Base-by-base conservation (phyloP, 192 early-diverging fungal species). In the Coemansia guatemalensis region DNA sequence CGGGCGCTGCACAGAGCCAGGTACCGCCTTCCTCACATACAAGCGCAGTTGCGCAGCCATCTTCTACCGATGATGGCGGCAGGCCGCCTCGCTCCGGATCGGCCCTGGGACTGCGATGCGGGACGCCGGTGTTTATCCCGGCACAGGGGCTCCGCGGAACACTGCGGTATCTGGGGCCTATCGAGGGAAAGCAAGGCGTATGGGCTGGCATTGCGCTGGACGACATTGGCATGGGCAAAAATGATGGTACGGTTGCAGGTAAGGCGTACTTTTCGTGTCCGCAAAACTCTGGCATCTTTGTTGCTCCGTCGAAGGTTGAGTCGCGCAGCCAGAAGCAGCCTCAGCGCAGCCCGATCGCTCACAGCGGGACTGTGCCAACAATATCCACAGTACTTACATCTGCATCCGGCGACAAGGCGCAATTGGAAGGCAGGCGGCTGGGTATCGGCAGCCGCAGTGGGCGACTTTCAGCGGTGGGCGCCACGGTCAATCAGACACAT, bases 171-270 rank as follows among this genome's bases (percentile, higher is more conserved):
- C 56, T 93, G n/a, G 92, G 92, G 14, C 83, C 87, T 1, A 84
- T 88, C 32, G 80, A 88, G 27, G 88, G 88, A 57, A 92, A 92
- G 73, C 81, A 85, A 26, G 92, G 90, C 2, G 82, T 76, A 4
- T 93, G 90, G 90, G 92, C 89, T 23, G 92, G 92, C 33, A 82
- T 93, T 57, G 88, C 90, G 65, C 71, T 93, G 5, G 89, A 93
- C 51, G 84, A 85, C 33, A 64, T 67, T 7, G 89, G 88, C 7
- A 84, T 80, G 14, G 92, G 92, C 23, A 93, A 93, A 64, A 93
- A 93, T 66, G 85, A 89, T 49, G 92, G 92, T 32, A 83, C 78
- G 11, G 89, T 89, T 24, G 78, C 75, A 41, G 92, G 92, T 17
- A 76, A 83, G 50, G 62, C 72, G 0, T 93, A 93, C 59, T 93